Evolutionary conservation across 768 basidiomycete genomes (phyloP).

Genomic region (Phanerochaete sordida): DNA sequence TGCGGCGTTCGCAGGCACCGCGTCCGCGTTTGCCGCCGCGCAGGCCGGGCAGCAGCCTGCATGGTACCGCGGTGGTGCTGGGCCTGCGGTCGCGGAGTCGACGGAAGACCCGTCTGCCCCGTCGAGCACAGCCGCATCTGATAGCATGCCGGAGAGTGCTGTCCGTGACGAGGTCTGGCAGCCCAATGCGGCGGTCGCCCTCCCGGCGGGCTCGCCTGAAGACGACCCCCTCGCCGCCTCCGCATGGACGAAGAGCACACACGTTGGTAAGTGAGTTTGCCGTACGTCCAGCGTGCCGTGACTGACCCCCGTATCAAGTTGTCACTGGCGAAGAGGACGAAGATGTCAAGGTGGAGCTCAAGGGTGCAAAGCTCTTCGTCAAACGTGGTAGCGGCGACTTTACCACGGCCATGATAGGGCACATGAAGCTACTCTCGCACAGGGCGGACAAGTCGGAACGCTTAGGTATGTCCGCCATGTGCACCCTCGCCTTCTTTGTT

Average conservation of each 20-base stretch:
- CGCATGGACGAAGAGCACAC: conserved; percentile 8
- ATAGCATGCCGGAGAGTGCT: neutral
- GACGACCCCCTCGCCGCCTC: conserved; percentile 18
- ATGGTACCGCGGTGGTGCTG: conserved; percentile 3
- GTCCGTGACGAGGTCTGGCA: neutral
- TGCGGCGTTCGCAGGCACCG: conserved; percentile 17
- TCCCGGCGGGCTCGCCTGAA: neutral
- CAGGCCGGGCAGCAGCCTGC: neutral
- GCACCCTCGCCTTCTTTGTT: neutral
- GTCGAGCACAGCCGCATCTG: neutral
- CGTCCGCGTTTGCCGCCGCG: conserved; percentile 15
- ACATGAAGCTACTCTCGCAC: conserved; percentile 54
- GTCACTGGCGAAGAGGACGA: conserved; percentile 69
- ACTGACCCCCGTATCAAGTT: conserved; percentile 24
- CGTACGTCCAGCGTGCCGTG: neutral
- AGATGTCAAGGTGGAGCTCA: conserved; percentile 50
- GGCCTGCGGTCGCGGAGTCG: neutral
- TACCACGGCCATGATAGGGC: conserved; percentile 56
- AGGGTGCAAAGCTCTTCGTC: conserved; percentile 56
- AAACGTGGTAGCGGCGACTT: conserved; percentile 55
- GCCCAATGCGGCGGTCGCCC: neutral
- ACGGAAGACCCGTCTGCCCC: neutral
- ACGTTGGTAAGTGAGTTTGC: conserved; percentile 11
- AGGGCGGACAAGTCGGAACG: conserved; percentile 40
- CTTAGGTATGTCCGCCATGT: conserved; percentile 37